Evolutionary conservation across 164 flowering plant genomes (phyloP).

Genomic region (Vitis riparia): DNA sequence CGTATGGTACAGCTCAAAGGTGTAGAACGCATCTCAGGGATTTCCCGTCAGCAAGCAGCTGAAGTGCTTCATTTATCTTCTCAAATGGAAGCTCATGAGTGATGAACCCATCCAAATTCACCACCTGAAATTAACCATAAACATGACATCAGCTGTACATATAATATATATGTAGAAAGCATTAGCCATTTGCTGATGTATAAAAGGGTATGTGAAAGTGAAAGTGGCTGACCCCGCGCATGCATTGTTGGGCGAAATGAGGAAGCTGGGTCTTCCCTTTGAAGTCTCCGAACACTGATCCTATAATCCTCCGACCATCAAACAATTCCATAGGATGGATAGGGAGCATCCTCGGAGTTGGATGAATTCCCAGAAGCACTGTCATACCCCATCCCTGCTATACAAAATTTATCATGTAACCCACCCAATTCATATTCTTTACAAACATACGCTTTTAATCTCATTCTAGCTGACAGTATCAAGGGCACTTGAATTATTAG

Average conservation of each 20-base stretch:
- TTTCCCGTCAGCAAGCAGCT: constrained; percentile 55
- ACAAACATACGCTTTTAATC: too few relatives aligned
- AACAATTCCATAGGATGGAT: constrained; percentile 88
- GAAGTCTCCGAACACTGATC: constrained; percentile 67
- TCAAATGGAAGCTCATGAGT: constrained; percentile 73
- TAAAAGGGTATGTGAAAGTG: too few relatives aligned
- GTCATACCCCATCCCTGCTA: constrained; percentile 79
- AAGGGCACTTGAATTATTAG: too few relatives aligned
- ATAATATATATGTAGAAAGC: too few relatives aligned
- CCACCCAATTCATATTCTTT: too few relatives aligned
- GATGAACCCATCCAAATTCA: constrained; percentile 68
- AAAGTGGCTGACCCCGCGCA: constrained; percentile 45
- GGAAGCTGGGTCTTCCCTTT: constrained; percentile 72
- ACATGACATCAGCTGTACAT: background rate
- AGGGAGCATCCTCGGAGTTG: constrained; percentile 59
- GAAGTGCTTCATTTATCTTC: constrained; percentile 62
- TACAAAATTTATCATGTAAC: background rate
- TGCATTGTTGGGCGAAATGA: constrained; percentile 50
- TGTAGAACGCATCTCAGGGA: constrained; percentile 65
- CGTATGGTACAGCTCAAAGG: constrained; percentile 22
- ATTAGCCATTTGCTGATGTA: too few relatives aligned
- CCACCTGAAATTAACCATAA: constrained; percentile 32
- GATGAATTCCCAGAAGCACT: constrained; percentile 63
- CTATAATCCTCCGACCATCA: constrained; percentile 51
- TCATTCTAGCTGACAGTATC: too few relatives aligned